Evolutionary conservation across 805 yeast species (phyloP), one percentile per base, ranked within the genome.

Genomic region (Pichia scutulata): DNA sequence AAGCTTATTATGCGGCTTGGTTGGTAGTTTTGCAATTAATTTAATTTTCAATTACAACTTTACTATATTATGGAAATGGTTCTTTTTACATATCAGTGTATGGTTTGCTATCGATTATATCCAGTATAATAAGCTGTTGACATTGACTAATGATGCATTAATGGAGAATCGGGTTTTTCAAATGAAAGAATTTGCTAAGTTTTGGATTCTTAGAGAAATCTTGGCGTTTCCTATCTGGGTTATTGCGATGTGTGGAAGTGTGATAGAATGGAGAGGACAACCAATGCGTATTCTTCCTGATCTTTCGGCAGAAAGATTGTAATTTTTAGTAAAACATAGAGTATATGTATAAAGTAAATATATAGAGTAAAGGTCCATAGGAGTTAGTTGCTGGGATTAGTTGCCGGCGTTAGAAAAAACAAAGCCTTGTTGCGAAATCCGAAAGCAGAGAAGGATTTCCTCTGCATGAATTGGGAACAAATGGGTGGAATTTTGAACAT

Each of bases 221-320:
- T 66, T 87, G 48, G 96, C 96, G 1, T 68, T 89, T 21, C 96
- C 96, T 0, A 78, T 89, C 22, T 89, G 97, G 97, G 52, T 84
- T 2, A 70, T 70, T 26, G 96, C 96, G 1, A 82, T 89, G 84
- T 55, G 72, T 28, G 96, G 96, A 0, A 81, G 83, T 13, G 75
- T 77, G 44, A 81, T 82, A 39, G 87, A 88, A 65, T 83, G 89
- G 89, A 71, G 97, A 52, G 86, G 88, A 37, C 74, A 79, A 55
- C 87, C 89, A 2, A 89, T 88, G 63, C 71, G 70, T 53, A 88
- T 89, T 55, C 78, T 80, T 48, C 71, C 80, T 5, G 96, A 89
- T 61, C 70, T 86, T 43, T 80, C 88, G 3, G 95, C 95, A 0
- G 92, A 84, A 40, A 47, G 50, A 48, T 22, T 54, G 22, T 52